Evolutionary conservation across 2,329 filamentous ascomycete species (phyloP).

Genomic region (Pseudonectria foliicola): DNA sequence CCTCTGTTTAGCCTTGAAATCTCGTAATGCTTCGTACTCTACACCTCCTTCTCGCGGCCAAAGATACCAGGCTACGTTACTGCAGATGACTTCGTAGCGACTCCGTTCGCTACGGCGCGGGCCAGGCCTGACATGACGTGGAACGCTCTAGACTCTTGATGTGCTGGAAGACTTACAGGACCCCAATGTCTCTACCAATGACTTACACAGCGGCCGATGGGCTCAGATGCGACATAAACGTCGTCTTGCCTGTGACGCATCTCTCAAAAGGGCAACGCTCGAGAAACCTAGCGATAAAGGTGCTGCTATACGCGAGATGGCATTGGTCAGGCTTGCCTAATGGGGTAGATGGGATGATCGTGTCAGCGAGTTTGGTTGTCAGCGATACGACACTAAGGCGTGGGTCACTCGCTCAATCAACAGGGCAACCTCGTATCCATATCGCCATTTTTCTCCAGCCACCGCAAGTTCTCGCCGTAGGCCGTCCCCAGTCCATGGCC

Average conservation of each 20-base stretch:
- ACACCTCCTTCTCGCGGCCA: no score
- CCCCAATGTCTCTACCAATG: no score
- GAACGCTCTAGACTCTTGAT: no score
- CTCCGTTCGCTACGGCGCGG: no score
- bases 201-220: no score
- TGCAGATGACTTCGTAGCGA: no score
- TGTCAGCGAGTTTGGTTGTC: slow-evolving; percentile 12
- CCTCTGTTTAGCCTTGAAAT: no score
- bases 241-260: neutral
- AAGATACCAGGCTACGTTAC: no score
- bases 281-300: slow-evolving; percentile 9
- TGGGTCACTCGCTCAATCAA: slow-evolving; percentile 10
- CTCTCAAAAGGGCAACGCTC: slow-evolving; percentile 4
- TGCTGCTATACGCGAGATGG: slow-evolving; percentile 8
- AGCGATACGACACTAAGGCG: slow-evolving; percentile 19
- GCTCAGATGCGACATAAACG: neutral
- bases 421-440: slow-evolving; percentile 19
- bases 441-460: slow-evolving; percentile 20
- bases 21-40: no score
- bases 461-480: slow-evolving; percentile 13
- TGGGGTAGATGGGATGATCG: slow-evolving; percentile 14
- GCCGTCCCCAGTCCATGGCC: slow-evolving; percentile 7
- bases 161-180: no score
- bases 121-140: no score
- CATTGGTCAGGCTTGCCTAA: slow-evolving; percentile 9